These are phyloP conservation scores for Tylopilus sp. DNA, from an alignment of 768 basidiomycete species.

Conservation along the genomic window DNA sequence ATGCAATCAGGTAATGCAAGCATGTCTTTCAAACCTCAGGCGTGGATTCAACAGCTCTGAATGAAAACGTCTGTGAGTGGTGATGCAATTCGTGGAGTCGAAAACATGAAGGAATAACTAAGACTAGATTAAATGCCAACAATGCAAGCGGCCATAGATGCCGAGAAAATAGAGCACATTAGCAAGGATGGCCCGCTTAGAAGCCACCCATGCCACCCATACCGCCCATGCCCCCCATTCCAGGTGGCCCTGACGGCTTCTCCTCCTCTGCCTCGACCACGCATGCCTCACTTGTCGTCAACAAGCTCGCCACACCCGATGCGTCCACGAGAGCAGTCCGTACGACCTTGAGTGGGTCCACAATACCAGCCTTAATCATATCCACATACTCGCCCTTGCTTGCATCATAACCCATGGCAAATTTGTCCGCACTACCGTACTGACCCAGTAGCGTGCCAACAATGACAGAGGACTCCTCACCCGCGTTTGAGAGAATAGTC, in stretches of 20 bases:
- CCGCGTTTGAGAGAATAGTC: conserved; percentile 27
- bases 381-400: conserved; percentile 89
- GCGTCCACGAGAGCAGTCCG: conserved; percentile 92
- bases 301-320: conserved; percentile 84
- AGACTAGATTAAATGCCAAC: conserved; percentile 14
- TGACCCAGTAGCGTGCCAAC: conserved; percentile 77
- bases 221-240: conserved; percentile 61
- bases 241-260: conserved; percentile 51
- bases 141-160: background rate
- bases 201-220: conserved; percentile 60
- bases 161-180: background rate
- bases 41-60: too few relatives aligned
- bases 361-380: conserved; percentile 92
- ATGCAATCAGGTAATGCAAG: too few relatives aligned
- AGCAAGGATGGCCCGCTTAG: conserved; percentile 26
- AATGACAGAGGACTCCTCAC: conserved; percentile 91
- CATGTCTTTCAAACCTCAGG: too few relatives aligned
- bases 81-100: conserved; percentile 18
- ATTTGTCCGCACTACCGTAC: conserved; percentile 73
- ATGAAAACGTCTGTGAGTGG: too few relatives aligned
- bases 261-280: conserved; percentile 91
- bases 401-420: conserved; percentile 87
- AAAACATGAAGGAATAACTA: conserved; percentile 7
- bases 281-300: conserved; percentile 91
- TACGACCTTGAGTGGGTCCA: conserved; percentile 96